Base-by-base conservation (phyloP, 371 early-diverging fungal genomes). In the Nematocida sp. region DNA sequence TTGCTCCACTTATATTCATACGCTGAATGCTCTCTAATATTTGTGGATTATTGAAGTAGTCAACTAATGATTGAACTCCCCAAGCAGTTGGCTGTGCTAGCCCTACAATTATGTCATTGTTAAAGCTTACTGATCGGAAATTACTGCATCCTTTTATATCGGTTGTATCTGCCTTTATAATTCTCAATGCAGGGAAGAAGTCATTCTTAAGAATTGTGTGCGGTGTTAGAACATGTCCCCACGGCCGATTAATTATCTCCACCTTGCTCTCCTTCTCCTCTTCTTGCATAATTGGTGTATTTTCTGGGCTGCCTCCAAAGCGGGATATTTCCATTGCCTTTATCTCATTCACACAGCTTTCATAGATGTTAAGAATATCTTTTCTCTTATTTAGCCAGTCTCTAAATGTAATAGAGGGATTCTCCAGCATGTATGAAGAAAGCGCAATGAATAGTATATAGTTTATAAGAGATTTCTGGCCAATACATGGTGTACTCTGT, bases 151-250 rank as follows among this genome's bases (percentile, higher is more conserved):
- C 89, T 25, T 86, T 86, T 39, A 87, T 82, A 44, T 71, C 83
- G 11, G 40, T 54, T 20, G 54, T 20, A 25, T 47, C 42, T 1
- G 60, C 57, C 3, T 54, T 73, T 1, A 50, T n/a, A 1, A 70
- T 39, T 27, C 67, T 66, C 47, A 86, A 78, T n/a, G 74, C 62
- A 7, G 75, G 85, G 90, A 92, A 92, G 62, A 89, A 89, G 82
- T 92, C 92, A 1, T 90, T 88, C 73, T 91, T 91, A 45, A 92
- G 87, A 50, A 92, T 90, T 0, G 91, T 91, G 58, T 91, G 89
- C 3, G 89, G 88, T 1, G 87, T 90, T 4, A 92, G 86, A 0
- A 91, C 92, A 6, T 86, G 83, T 23, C 92, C 92, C 54, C 80
- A 78, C 18, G 87, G 87, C 18, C 92, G 85, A 39, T 89, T 86